Evolutionary conservation across 805 yeast species (phyloP), one percentile per base, ranked within the genome.

Genomic region (Candida vaughaniae): DNA sequence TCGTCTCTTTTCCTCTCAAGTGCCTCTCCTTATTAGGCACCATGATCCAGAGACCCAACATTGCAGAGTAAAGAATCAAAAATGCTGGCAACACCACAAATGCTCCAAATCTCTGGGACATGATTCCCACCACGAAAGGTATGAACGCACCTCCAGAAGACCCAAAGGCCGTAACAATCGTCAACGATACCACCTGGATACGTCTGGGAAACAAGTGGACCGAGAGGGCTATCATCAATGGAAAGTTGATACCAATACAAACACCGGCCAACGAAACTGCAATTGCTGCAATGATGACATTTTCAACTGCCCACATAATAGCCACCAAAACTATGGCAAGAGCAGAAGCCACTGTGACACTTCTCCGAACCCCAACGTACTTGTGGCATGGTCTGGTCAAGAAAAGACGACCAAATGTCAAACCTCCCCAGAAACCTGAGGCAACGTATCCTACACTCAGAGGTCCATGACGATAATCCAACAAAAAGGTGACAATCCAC

Each of bases 381-480:
- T 58, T 59, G 33, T 69, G 68, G n/a, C 69, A 46, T 0, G 55
- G 44, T 19, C 66, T 57, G 1, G 78, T 73, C 5, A 83, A 56
- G 3, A 65, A 46, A 25, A 83, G 55, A 43, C 91, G 62, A 0
- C 90, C 91, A 10, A 72, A 43, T 0, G 89, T 78, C 16, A 83
- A 52, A 0, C 91, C 91, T 18, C 74, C 72, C 89, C 89, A 83
- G 52, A 73, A 83, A 11, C 85, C 82, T 3, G 87, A 74, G 0
- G 83, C 78, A 6, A 82, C 77, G 47, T 76, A 80, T 8, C 88
- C 83, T 51, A 79, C 75, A 16, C 62, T 55, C 1, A 64, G 46
- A 28, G 65, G 60, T 10, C 79, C 78, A 11, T 68, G 55, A 41
- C 85, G 71, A 34, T 77, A 73, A 17, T 71, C 74, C 27, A 78